These are phyloP conservation scores for Trifolium fragiferum DNA, from an alignment of 306 rosid species.

Conservation along the genomic window DNA sequence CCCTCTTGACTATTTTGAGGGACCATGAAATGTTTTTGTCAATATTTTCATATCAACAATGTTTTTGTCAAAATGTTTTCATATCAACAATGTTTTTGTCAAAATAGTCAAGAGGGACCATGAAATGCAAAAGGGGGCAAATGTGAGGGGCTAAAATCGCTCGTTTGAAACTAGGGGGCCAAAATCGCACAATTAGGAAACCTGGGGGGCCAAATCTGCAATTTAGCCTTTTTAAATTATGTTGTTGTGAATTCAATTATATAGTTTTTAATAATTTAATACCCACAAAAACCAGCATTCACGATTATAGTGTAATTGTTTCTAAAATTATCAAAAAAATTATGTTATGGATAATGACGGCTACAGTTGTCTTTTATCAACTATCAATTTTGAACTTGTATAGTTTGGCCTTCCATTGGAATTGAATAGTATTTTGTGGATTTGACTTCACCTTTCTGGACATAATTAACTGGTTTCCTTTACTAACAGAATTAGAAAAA, in stretches of 20 bases:
- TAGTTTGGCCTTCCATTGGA: conserved; percentile 33
- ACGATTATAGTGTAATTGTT: conserved; percentile 29
- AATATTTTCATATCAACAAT: too few species aligned
- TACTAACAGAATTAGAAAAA: conserved; percentile 23
- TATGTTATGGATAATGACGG: conserved; percentile 6
- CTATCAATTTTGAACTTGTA: conserved; percentile 15
- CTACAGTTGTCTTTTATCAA: background rate
- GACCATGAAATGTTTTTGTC: too few species aligned
- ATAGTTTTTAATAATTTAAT: conserved; percentile 6
- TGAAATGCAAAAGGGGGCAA: too few species aligned
- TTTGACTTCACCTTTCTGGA: conserved; percentile 8
- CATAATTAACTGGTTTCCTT: conserved; percentile 18
- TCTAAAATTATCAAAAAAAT: conserved; percentile 11
- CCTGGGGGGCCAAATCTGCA: too few species aligned
- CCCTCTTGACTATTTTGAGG: too few species aligned
- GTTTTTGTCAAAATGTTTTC: too few species aligned
- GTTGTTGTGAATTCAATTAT: background rate
- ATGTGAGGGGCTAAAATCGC: too few species aligned
- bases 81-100: too few species aligned
- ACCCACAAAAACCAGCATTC: conserved; percentile 28
- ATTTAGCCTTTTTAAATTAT: background rate
- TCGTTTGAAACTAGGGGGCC: too few species aligned
- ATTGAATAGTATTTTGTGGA: conserved; percentile 23
- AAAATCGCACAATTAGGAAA: too few species aligned
- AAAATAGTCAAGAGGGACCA: too few species aligned